phyloP scores from a whole-genome alignment of 1,284 basidiomycete genomes.

The Trichosporon asahii region DNA sequence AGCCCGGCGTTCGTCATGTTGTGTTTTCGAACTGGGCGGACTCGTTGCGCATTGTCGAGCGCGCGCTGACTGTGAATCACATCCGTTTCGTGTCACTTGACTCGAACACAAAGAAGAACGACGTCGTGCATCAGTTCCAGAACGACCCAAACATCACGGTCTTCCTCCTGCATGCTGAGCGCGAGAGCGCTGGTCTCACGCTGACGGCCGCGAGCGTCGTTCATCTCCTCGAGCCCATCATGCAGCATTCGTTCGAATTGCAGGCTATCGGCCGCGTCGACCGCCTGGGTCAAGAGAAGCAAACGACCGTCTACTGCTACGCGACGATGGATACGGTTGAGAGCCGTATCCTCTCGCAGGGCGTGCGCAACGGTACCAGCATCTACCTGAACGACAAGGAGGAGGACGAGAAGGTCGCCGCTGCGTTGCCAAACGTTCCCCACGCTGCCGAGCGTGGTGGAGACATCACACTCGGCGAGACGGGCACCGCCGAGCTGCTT shows the following conservation, averaged over 20 bases:
- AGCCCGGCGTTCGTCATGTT: constrained; percentile 42
- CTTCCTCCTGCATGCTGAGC: constrained; percentile 50
- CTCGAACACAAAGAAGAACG: constrained; percentile 30
- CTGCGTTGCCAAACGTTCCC: constrained; percentile 40
- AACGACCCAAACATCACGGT: constrained; percentile 44
- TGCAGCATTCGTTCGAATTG: constrained; percentile 50
- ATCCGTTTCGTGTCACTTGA: constrained; percentile 44
- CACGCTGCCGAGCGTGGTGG: constrained; percentile 44
- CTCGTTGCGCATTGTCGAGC: constrained; percentile 46
- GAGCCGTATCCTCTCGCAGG: constrained; percentile 43
- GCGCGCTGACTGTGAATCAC: constrained; percentile 38
- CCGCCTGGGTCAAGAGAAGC: constrained; percentile 39
- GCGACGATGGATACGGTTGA: constrained; percentile 50
- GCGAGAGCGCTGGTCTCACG: constrained; percentile 49
- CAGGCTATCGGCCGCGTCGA: constrained; percentile 37
- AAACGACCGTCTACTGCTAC: constrained; percentile 51
- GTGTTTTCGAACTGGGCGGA: constrained; percentile 51
- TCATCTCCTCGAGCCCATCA: constrained; percentile 51
- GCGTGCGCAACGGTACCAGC: constrained; percentile 45
- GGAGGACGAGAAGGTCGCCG: constrained; percentile 31
- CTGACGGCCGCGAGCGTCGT: constrained; percentile 49
- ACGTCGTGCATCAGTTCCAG: constrained; percentile 43
- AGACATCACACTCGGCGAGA: constrained; percentile 31
- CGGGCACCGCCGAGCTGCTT: background rate
- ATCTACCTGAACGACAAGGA: constrained; percentile 44